Conservation (phyloP, 2,329 filamentous ascomycete species). For the Aspergillus bombycis region DNA sequence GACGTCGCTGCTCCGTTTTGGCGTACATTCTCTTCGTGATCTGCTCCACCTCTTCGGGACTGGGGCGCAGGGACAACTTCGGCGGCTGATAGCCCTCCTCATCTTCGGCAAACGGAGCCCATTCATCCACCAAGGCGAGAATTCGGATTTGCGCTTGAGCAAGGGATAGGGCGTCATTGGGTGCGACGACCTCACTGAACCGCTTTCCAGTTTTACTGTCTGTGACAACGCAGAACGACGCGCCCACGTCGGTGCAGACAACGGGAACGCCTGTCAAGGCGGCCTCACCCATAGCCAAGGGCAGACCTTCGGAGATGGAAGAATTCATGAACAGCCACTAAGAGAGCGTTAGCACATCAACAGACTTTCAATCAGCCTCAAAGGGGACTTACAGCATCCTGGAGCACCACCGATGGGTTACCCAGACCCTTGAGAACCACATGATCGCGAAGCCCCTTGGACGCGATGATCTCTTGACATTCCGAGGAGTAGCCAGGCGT, state of each 20-base stretch:
- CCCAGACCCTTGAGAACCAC: constrained; percentile 60
- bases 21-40: constrained; percentile 63
- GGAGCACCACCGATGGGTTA: constrained; percentile 58
- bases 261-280: constrained; percentile 51
- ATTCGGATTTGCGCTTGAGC: constrained; percentile 66
- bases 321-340: constrained; percentile 57
- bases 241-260: constrained; percentile 47
- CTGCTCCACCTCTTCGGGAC: constrained; percentile 53
- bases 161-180: constrained; percentile 64
- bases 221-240: constrained; percentile 45
- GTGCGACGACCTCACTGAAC: constrained; percentile 66
- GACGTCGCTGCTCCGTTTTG: constrained; percentile 58
- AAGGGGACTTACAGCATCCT: constrained; percentile 44
- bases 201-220: constrained; percentile 50
- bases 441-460: constrained; percentile 54
- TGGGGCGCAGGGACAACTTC: constrained; percentile 53
- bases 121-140: constrained; percentile 64
- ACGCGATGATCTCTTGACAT: constrained; percentile 61
- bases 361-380: no score
- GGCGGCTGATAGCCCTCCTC: constrained; percentile 37
- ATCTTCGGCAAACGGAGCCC: constrained; percentile 62
- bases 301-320: constrained; percentile 50
- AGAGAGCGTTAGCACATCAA: background rate
- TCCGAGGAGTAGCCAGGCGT: constrained; percentile 63
- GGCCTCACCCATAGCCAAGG: constrained; percentile 50